Conservation (phyloP, 805 yeast species). For the Tetrapisispora arboricola region DNA sequence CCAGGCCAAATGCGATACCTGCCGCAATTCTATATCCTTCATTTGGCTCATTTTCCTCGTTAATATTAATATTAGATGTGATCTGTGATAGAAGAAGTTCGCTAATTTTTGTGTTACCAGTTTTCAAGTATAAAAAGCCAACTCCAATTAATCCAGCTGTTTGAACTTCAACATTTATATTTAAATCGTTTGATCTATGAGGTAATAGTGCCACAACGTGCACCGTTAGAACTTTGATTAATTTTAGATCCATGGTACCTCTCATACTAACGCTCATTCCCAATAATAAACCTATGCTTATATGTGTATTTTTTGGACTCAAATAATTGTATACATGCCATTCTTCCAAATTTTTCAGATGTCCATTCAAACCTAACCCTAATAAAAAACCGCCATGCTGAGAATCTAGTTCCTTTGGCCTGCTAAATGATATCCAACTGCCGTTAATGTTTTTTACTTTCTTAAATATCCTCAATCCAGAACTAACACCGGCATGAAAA, state of each 20-base stretch:
- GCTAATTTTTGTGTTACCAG: slow-evolving; percentile 80
- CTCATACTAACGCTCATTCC: slow-evolving; percentile 88
- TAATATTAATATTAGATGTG: slow-evolving; percentile 37
- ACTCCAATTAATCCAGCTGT: slow-evolving; percentile 87
- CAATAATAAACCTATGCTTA: slow-evolving; percentile 76
- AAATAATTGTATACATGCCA: slow-evolving; percentile 93
- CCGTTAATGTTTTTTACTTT: slow-evolving; percentile 56
- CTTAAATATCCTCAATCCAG: slow-evolving; percentile 68
- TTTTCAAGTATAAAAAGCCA: slow-evolving; percentile 69
- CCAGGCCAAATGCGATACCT: slow-evolving; percentile 78
- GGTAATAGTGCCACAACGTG: slow-evolving; percentile 90
- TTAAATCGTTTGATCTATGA: slow-evolving; percentile 78
- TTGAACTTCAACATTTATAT: slow-evolving; percentile 74
- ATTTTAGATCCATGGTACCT: slow-evolving; percentile 75
- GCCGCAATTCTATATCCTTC: slow-evolving; percentile 83
- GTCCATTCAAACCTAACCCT: slow-evolving; percentile 89
- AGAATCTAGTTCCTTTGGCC: slow-evolving; percentile 57
- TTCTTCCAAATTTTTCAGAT: slow-evolving; percentile 70
- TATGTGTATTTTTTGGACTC: slow-evolving; percentile 76
- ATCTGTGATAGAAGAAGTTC: slow-evolving; percentile 67
- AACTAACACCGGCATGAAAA: slow-evolving; percentile 85
- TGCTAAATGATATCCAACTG: slow-evolving; percentile 84
- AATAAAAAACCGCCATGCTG: slow-evolving; percentile 93
- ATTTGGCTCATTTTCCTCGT: slow-evolving; percentile 46
- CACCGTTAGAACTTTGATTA: slow-evolving; percentile 84